These are phyloP conservation scores for Agastache rugosa DNA, from an alignment of 257 asterid species.

Conservation along the genomic window DNA sequence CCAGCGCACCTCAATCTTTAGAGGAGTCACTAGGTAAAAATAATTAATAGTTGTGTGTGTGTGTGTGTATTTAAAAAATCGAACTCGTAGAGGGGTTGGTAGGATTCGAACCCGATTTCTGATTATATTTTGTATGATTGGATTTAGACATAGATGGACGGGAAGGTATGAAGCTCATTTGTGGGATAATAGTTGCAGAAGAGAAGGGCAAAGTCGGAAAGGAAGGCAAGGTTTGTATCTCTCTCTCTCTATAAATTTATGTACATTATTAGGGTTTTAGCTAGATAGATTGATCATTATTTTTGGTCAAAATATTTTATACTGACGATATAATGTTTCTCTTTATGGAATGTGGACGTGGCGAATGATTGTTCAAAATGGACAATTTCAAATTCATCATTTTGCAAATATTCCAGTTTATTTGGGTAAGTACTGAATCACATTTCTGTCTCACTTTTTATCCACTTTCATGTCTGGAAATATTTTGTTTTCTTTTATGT, in stretches of 20 bases:
- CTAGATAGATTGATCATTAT: neutral
- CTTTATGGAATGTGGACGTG: conserved; percentile 53
- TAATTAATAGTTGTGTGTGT: no score
- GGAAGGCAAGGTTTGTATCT: conserved; percentile 81
- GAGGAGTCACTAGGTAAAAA: conserved; percentile 78
- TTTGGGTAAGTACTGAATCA: conserved; percentile 66
- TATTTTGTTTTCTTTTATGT: conserved; percentile 3
- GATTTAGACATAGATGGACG: conserved; percentile 75
- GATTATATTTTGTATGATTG: neutral
- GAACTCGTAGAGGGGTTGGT: neutral
- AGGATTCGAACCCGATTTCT: neutral
- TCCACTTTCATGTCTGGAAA: conserved; percentile 32
- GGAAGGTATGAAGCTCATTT: conserved; percentile 92
- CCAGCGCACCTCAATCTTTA: conserved; percentile 80
- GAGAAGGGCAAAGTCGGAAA: conserved; percentile 95
- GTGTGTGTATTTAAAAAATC: no score
- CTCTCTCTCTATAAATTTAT: neutral
- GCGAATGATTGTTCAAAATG: conserved; percentile 51
- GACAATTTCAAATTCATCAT: conserved; percentile 46
- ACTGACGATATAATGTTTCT: conserved; percentile 50
- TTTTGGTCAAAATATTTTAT: neutral
- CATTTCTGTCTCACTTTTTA: conserved; percentile 26
- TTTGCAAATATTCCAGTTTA: conserved; percentile 62
- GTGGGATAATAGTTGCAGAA: conserved; percentile 92
- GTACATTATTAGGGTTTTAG: conserved; percentile 38